phyloP scores from a whole-genome alignment of 345 rosid genomes.

The Pugionium cornutum region DNA sequence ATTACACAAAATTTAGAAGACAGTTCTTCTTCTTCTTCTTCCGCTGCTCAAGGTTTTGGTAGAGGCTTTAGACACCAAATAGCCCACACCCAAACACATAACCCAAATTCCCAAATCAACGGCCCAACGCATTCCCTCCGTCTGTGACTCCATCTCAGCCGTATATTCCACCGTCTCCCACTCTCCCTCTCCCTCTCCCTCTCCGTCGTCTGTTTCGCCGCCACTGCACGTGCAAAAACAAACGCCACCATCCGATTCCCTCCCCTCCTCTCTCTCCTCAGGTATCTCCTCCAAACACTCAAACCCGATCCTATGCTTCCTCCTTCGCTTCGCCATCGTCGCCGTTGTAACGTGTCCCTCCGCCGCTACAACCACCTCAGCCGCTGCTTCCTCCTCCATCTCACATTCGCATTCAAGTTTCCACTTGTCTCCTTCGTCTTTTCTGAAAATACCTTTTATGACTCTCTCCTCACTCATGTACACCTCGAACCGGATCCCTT shows the following conservation, averaged over 20 bases:
- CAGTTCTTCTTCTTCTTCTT: conserved; percentile 37
- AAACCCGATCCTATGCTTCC: conserved; percentile 30
- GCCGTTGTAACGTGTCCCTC: conserved; percentile 57
- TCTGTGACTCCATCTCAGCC: conserved; percentile 47
- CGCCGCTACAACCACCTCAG: conserved; percentile 57
- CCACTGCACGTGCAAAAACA: conserved; percentile 46
- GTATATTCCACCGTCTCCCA: conserved; percentile 37
- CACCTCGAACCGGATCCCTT: conserved; percentile 73
- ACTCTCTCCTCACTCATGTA: conserved; percentile 61
- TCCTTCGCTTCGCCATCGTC: conserved; percentile 46
- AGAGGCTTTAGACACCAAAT: conserved; percentile 65
- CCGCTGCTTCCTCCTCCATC: conserved; percentile 38
- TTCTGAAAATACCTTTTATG: conserved; percentile 59
- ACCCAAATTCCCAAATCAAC: conserved; percentile 86
- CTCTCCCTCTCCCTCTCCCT: conserved; percentile 2
- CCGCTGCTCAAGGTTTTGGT: conserved; percentile 48
- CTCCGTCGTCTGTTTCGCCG: conserved; percentile 37
- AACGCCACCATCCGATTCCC: conserved; percentile 43
- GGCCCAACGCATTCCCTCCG: conserved; percentile 70
- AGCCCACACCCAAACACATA: conserved; percentile 76
- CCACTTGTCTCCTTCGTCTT: conserved; percentile 55
- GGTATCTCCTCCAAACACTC: conserved; percentile 72
- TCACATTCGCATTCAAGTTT: conserved; percentile 58
- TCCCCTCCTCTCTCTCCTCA: conserved; percentile 55
- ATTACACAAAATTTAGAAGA: conserved; percentile 33